Evolutionary conservation across 805 yeast genomes (phyloP).

Genomic region (Phaffomyces thermotolerans): DNA sequence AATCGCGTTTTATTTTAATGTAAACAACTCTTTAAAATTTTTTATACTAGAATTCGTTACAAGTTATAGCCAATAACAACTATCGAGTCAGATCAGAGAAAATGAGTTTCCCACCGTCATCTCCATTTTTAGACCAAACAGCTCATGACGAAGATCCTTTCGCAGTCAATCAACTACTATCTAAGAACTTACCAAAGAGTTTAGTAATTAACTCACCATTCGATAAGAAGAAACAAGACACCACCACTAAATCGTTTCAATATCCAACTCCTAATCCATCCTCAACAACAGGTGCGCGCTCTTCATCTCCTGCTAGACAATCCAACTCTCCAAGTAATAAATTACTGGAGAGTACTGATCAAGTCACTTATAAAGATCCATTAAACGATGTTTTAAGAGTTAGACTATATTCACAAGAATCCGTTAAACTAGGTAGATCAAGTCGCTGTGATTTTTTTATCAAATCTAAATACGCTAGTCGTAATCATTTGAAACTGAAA

Average conservation of each 20-base stretch:
- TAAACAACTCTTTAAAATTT: slow-evolving; percentile 4
- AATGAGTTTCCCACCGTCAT: slow-evolving; percentile 30
- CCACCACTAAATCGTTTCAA: slow-evolving; percentile 21
- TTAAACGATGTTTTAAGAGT: slow-evolving; percentile 12
- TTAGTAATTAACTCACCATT: slow-evolving; percentile 20
- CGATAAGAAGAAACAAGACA: neutral
- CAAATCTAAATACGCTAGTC: slow-evolving; percentile 52
- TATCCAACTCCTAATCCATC: slow-evolving; percentile 76
- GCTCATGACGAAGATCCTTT: slow-evolving; percentile 14
- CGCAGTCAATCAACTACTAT: slow-evolving; percentile 8
- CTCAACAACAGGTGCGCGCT: slow-evolving; percentile 37
- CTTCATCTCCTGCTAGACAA: slow-evolving; percentile 28
- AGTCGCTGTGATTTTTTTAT: slow-evolving; percentile 43
- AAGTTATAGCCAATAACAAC: too few relatives aligned
- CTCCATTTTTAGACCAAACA: slow-evolving; percentile 26
- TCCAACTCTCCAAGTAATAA: neutral
- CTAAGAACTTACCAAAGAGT: slow-evolving; percentile 8
- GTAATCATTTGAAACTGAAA: slow-evolving; percentile 52
- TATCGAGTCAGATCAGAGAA: too few relatives aligned
- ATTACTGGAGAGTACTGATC: neutral
- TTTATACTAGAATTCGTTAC: too few relatives aligned
- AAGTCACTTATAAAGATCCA: neutral
- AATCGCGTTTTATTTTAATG: slow-evolving; percentile 4
- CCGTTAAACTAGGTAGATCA: slow-evolving; percentile 44
- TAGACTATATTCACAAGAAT: slow-evolving; percentile 14